Percentiles rank a stretch among this genome's conserved stretches.
Evolutionary conservation across 768 basidiomycete genomes (phyloP).

Genomic region (Boletus rubroflammeus): DNA sequence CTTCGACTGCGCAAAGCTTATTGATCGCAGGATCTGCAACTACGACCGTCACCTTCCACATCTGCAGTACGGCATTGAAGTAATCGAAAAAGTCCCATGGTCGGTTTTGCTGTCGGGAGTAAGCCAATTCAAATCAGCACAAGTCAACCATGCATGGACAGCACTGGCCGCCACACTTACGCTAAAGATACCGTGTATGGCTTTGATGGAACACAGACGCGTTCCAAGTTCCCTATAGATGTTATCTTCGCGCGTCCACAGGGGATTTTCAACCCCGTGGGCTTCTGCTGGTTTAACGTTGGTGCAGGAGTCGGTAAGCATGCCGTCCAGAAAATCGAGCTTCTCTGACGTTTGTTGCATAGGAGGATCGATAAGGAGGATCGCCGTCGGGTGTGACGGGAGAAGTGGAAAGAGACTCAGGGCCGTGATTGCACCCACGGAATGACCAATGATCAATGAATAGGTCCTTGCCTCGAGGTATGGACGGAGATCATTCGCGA

Average conservation of each 20-base stretch:
- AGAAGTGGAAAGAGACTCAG: constrained; percentile 12
- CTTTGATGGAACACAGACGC: constrained; percentile 9
- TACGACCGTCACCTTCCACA: constrained; percentile 17
- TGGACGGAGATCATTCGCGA: constrained; percentile 17
- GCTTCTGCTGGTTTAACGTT: not conserved
- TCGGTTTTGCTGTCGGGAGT: constrained; percentile 6
- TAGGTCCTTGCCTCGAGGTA: constrained; percentile 13
- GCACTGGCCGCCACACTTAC: constrained; percentile 1
- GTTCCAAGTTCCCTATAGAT: constrained; percentile 8
- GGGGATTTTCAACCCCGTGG: constrained; percentile 1
- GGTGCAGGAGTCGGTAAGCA: not conserved
- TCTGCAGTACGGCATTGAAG: not conserved
- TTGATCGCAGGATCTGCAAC: constrained; percentile 17
- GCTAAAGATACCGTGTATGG: not conserved
- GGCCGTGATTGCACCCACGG: constrained; percentile 6
- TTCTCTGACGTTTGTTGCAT: not conserved
- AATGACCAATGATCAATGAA: constrained; percentile 20
- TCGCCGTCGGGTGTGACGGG: constrained; percentile 5
- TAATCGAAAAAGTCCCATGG: constrained; percentile 19
- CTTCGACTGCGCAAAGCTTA: not conserved
- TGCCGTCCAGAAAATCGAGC: not conserved
- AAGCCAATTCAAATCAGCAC: not conserved
- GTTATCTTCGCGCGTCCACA: constrained; percentile 14
- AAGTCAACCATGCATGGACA: not conserved
- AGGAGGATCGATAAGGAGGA: constrained; percentile 20